A percentile compares a stretch with the other conserved stretches of the same genome.
phyloP scores from a whole-genome alignment of 768 basidiomycete species.

The Suillus subaureus region DNA sequence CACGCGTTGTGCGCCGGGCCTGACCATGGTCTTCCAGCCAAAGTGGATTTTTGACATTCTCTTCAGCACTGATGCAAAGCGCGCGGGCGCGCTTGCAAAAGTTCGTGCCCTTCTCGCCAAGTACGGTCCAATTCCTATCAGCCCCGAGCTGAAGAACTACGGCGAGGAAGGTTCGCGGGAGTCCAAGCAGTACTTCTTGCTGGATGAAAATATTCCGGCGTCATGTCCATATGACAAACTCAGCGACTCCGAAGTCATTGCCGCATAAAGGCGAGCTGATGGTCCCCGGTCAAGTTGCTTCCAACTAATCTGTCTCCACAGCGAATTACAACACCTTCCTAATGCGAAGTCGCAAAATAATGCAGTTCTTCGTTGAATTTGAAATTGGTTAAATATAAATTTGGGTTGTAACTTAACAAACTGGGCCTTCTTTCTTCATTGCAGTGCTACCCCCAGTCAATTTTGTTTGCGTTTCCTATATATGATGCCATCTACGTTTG shows the following conservation, averaged over 20 bases:
- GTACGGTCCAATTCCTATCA: slow-evolving; percentile 23
- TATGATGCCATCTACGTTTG: no score
- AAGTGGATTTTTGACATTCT: slow-evolving; percentile 26
- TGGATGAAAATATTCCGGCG: slow-evolving; percentile 17
- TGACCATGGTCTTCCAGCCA: slow-evolving; percentile 25
- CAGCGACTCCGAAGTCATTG: slow-evolving; percentile 3
- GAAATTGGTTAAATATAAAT: not conserved
- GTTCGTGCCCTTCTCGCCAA: slow-evolving; percentile 20
- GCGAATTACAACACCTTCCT: slow-evolving; percentile 13
- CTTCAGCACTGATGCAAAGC: slow-evolving; percentile 21
- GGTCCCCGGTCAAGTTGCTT: not conserved
- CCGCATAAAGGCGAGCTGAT: slow-evolving; percentile 8
- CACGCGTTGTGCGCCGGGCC: slow-evolving; percentile 18
- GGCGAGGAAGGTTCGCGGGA: slow-evolving; percentile 23
- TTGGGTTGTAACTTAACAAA: no score
- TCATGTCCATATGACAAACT: slow-evolving; percentile 14
- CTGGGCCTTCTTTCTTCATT: no score
- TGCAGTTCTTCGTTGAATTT: not conserved
- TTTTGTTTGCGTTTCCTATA: no score
- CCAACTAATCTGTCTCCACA: not conserved
- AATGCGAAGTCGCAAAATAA: not conserved
- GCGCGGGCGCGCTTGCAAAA: slow-evolving; percentile 19
- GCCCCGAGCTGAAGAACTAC: slow-evolving; percentile 25
- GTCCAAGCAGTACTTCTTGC: slow-evolving; percentile 22
- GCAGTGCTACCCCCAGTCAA: no score